Evolutionary conservation across 73 alveolate species (phyloP).

Genomic region (Tetrahymena malaccensis): DNA sequence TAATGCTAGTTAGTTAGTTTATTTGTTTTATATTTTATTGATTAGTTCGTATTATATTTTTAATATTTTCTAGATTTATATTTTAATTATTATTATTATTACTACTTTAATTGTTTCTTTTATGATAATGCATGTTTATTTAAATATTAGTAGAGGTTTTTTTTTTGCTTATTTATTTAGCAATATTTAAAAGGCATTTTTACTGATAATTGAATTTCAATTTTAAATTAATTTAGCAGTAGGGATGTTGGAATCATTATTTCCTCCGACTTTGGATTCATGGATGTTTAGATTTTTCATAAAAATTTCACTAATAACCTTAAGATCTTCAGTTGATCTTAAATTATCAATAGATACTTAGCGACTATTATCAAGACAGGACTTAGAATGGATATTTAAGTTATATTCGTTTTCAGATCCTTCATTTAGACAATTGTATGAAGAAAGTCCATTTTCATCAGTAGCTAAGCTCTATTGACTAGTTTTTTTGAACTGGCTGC

Average conservation of each 20-base stretch:
- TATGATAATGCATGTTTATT: not conserved
- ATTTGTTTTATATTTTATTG: not conserved
- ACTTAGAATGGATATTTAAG: not conserved
- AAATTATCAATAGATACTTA: not conserved
- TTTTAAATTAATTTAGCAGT: not conserved
- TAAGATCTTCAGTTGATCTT: not conserved
- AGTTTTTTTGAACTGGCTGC: not conserved
- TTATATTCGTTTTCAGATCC: not conserved
- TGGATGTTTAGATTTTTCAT: not conserved
- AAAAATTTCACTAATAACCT: not conserved
- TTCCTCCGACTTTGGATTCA: not conserved
- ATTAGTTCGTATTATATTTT: not conserved
- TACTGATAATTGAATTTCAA: not conserved
- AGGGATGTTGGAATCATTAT: not conserved
- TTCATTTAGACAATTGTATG: not conserved
- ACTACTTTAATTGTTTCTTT: too few species aligned
- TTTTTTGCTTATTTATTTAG: not conserved
- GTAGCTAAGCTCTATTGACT: not conserved
- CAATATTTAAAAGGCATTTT: not conserved
- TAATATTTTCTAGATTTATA: not conserved
- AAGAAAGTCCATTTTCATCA: not conserved
- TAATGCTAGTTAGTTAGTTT: too few species aligned
- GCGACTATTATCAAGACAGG: not conserved
- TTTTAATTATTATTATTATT: too few species aligned
- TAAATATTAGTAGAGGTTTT: not conserved